phyloP scores from a whole-genome alignment of 1,139 yeast species.

The Yamadazyma triangularis region DNA sequence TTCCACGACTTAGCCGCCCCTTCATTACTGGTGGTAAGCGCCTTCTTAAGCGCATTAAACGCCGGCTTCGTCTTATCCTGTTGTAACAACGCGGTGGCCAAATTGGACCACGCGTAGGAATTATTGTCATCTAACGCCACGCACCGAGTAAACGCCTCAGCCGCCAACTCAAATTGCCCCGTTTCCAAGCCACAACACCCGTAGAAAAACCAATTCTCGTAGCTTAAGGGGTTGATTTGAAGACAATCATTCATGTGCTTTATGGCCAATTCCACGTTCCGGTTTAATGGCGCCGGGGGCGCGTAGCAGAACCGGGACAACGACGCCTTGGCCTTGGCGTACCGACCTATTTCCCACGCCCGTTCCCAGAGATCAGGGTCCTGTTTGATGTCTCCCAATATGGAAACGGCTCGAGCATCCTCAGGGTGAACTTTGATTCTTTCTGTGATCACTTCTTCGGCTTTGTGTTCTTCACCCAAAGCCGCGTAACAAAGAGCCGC shows the following conservation, averaged over 20 bases:
- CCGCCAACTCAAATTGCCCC: constrained; percentile 68
- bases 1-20: constrained; percentile 71
- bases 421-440: constrained; percentile 57
- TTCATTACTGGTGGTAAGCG: constrained; percentile 64
- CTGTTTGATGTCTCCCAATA: constrained; percentile 79
- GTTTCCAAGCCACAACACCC: constrained; percentile 87
- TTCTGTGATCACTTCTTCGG: constrained; percentile 51
- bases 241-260: constrained; percentile 72
- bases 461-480: constrained; percentile 68
- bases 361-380: constrained; percentile 77
- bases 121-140: constrained; percentile 81
- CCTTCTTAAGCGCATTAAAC: constrained; percentile 75
- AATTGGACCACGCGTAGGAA: constrained; percentile 90
- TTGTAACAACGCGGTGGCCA: constrained; percentile 74
- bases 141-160: constrained; percentile 92
- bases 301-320: constrained; percentile 68
- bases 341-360: constrained; percentile 84
- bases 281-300: constrained; percentile 60
- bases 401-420: constrained; percentile 81
- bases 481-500: constrained; percentile 91
- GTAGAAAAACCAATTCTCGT: constrained; percentile 86
- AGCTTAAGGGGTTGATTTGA: constrained; percentile 68
- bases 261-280: constrained; percentile 55
- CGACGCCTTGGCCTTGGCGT: constrained; percentile 82
- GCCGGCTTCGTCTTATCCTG: constrained; percentile 70